Evolutionary conservation across 2,329 filamentous ascomycete species (phyloP).

Genomic region (Colletotrichum cereale): DNA sequence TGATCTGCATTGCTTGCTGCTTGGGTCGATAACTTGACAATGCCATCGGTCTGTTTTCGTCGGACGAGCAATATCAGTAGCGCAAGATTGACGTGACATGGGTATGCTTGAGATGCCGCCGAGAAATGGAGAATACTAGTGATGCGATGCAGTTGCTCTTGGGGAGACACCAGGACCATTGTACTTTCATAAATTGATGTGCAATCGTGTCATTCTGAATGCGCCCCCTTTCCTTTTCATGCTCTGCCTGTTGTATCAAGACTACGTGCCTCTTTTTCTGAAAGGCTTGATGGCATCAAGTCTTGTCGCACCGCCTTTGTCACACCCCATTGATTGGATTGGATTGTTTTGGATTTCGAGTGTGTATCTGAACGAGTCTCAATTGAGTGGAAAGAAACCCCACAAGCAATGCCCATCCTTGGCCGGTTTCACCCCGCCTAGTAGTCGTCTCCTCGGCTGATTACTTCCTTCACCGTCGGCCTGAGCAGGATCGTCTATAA

Average conservation of each 20-base stretch:
- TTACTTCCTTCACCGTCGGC: constrained; percentile 87
- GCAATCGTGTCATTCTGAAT: neutral
- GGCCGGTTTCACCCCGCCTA: constrained; percentile 54
- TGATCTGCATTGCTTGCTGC: neutral
- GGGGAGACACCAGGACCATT: neutral
- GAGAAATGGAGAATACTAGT: too few relatives aligned
- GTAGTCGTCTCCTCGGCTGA: constrained; percentile 88
- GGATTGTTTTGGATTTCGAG: constrained; percentile 22
- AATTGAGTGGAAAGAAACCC: constrained; percentile 34
- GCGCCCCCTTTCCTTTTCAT: neutral
- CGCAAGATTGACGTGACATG: neutral
- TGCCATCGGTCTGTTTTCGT: neutral
- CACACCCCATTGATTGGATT: neutral
- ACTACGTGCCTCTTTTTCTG: neutral
- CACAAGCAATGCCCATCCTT: constrained; percentile 21
- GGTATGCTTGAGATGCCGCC: neutral
- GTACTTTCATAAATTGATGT: neutral
- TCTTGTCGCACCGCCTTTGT: neutral
- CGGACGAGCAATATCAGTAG: neutral
- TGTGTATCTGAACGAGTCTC: constrained; percentile 34
- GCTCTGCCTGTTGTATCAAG: neutral
- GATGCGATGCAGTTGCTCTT: neutral
- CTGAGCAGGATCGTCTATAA: constrained; percentile 79
- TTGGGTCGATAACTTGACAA: neutral
- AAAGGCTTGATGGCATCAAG: neutral